A percentile compares a stretch with the other conserved stretches of the same genome.
phyloP scores from a whole-genome alignment of 192 early-diverging fungal species.

The Spizellomyces sp. region DNA sequence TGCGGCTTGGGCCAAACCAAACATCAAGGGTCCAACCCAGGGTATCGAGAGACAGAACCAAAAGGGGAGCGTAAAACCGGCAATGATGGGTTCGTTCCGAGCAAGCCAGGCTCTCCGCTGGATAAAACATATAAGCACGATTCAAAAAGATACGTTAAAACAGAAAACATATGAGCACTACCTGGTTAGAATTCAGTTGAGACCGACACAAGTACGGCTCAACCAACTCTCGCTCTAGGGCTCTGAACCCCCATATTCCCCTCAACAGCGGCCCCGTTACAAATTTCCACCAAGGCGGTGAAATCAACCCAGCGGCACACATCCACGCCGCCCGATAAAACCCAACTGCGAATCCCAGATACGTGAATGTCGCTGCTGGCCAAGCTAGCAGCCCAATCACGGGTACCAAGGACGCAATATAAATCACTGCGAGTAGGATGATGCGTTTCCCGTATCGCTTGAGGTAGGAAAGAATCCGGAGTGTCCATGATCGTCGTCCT shows the following conservation, averaged over 20 bases:
- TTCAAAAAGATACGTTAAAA: not conserved
- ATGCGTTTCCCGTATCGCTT: slow-evolving; percentile 34
- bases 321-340: slow-evolving; percentile 23
- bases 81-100: slow-evolving; percentile 33
- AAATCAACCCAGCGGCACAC: slow-evolving; percentile 12
- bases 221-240: slow-evolving; percentile 40
- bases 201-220: slow-evolving; percentile 47
- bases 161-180: too few relatives aligned
- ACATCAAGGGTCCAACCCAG: slow-evolving; percentile 39
- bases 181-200: slow-evolving; percentile 28
- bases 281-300: slow-evolving; percentile 40
- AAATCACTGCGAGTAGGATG: slow-evolving; percentile 23
- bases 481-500: slow-evolving; percentile 1
- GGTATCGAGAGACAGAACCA: slow-evolving; percentile 29
- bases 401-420: slow-evolving; percentile 18
- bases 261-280: slow-evolving; percentile 34
- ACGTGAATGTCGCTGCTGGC: slow-evolving; percentile 40
- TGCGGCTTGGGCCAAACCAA: slow-evolving; percentile 37
- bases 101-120: slow-evolving; percentile 38
- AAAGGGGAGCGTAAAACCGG: slow-evolving; percentile 42
- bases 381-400: slow-evolving; percentile 35
- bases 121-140: not conserved
- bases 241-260: slow-evolving; percentile 28
- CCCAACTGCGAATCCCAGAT: slow-evolving; percentile 32
- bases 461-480: slow-evolving; percentile 29